These are phyloP conservation scores for Yamadazyma atmosphaerica DNA, from an alignment of 1,139 yeast species.

Conservation along the genomic window DNA sequence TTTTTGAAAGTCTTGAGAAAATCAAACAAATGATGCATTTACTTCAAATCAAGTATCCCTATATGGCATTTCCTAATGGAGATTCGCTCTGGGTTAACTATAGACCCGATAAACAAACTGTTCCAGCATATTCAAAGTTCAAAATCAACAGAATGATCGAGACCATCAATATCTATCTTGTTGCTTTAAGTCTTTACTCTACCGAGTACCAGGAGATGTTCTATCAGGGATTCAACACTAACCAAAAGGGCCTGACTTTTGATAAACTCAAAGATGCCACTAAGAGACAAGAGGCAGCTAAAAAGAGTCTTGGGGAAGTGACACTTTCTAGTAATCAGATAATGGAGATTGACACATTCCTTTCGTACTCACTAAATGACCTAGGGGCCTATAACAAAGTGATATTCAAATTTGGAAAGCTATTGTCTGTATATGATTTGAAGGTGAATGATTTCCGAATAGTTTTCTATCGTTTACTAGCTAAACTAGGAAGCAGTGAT, in stretches of 20 bases:
- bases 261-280: constrained; percentile 31
- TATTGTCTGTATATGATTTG: constrained; percentile 40
- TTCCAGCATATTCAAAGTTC: constrained; percentile 34
- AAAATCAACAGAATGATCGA: constrained; percentile 50
- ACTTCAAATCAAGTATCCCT: constrained; percentile 35
- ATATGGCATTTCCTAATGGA: constrained; percentile 39
- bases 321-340: constrained; percentile 27
- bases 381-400: constrained; percentile 31
- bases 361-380: constrained; percentile 54
- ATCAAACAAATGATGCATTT: constrained; percentile 36
- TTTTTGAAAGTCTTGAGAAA: constrained; percentile 36
- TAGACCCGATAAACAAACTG: constrained; percentile 25
- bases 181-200: constrained; percentile 32
- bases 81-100: constrained; percentile 41
- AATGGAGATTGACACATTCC: constrained; percentile 55
- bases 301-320: constrained; percentile 23
- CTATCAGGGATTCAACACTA: constrained; percentile 9
- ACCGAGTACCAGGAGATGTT: constrained; percentile 5
- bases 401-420: constrained; percentile 42
- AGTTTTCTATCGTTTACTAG: constrained; percentile 21
- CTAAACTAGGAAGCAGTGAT: constrained; percentile 16
- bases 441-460: constrained; percentile 45
- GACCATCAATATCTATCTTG: constrained; percentile 47
- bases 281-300: constrained; percentile 18
- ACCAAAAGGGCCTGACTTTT: constrained; percentile 26